A percentile compares a stretch with the other conserved stretches of the same genome.
Conservation (phyloP, 176 grass and related monocot genomes). For the Luzula sylvatica region DNA sequence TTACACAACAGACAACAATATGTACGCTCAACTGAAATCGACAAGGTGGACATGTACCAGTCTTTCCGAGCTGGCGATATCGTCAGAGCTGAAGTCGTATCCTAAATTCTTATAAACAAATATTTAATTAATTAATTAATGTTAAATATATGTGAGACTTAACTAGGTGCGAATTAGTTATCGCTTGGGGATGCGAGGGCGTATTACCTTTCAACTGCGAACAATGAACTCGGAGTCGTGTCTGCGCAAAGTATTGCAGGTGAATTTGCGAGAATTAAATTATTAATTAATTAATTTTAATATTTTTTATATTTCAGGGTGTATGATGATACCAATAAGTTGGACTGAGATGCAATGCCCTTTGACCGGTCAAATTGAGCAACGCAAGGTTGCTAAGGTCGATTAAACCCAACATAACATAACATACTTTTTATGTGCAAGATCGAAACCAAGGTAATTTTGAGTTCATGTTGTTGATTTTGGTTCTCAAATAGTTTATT, state of each 20-base stretch:
- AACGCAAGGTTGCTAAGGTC: constrained; percentile 78
- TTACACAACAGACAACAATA: constrained; percentile 66
- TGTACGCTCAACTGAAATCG: constrained; percentile 96
- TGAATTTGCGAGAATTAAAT: constrained; percentile 9
- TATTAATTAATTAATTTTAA: neutral
- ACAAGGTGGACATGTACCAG: constrained; percentile 95
- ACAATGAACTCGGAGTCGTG: constrained; percentile 89
- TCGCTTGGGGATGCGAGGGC: constrained; percentile 96
- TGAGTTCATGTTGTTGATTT: too few species aligned
- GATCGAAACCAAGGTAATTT: too few species aligned
- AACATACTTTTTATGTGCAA: too few species aligned
- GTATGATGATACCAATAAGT: constrained; percentile 58
- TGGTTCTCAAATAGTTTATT: too few species aligned
- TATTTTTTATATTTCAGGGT: constrained; percentile 33
- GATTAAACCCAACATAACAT: too few species aligned
- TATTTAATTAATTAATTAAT: neutral
- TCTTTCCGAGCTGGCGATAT: constrained; percentile 43
- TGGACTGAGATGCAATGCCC: constrained; percentile 98
- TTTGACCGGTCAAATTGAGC: constrained; percentile 78
- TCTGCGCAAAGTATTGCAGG: constrained; percentile 92
- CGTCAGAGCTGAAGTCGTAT: constrained; percentile 52
- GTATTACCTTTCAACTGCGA: constrained; percentile 93
- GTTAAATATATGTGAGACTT: constrained; percentile 29
- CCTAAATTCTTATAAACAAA: constrained; percentile 22
- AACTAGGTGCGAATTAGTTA: constrained; percentile 49